Conservation (phyloP, 176 grass and related monocot genomes). For the Pontederia paniculata region DNA sequence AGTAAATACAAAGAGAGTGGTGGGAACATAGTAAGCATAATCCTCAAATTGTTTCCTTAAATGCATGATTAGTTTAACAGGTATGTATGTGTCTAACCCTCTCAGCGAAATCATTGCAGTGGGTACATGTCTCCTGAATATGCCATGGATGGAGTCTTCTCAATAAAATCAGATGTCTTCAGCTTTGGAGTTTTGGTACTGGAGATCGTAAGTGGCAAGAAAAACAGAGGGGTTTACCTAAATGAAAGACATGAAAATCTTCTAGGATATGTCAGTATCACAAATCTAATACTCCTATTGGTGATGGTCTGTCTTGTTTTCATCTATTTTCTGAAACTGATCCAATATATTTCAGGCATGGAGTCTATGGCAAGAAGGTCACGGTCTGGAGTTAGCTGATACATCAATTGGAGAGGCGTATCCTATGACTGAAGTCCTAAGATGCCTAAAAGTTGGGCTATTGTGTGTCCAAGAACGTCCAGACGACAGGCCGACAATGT, state of each 20-base stretch:
- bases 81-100: neutral
- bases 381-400: neutral
- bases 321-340: too few species aligned
- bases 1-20: conserved; percentile 11
- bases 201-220: conserved; percentile 20
- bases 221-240: conserved; percentile 8
- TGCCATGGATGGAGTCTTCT: conserved; percentile 21
- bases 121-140: conserved; percentile 22
- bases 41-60: too few species aligned
- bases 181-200: conserved; percentile 9
- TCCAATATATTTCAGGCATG: too few species aligned
- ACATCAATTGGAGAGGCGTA: neutral
- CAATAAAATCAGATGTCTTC: conserved; percentile 16
- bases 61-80: neutral
- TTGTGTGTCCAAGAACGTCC: conserved; percentile 7
- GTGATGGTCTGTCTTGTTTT: neutral
- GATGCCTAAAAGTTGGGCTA: conserved; percentile 11
- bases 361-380: conserved; percentile 6
- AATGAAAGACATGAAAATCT: neutral
- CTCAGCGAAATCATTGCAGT: neutral
- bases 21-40: conserved; percentile 13
- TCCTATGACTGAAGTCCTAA: neutral
- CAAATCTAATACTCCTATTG: neutral
- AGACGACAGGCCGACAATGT: conserved; percentile 11
- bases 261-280: conserved; percentile 3